Conservation (phyloP, 2,329 filamentous ascomycete genomes). For the Cordyceps sp. region DNA sequence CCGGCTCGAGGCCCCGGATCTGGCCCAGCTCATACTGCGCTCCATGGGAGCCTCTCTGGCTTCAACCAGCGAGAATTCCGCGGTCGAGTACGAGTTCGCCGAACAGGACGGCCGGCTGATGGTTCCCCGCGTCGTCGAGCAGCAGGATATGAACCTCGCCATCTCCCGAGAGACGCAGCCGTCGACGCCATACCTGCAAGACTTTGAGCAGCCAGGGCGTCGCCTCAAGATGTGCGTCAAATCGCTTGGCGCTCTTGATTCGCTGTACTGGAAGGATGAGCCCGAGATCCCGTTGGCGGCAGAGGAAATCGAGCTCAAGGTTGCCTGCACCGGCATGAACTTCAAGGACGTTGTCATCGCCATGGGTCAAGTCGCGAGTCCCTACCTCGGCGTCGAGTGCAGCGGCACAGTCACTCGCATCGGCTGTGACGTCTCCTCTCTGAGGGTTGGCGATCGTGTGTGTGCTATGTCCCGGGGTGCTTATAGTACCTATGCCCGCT, state of each 20-base stretch:
- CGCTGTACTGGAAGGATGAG: conserved; percentile 21
- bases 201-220: no score
- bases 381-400: conserved; percentile 21
- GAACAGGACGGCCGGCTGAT: no score
- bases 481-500: conserved; percentile 16
- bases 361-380: conserved; percentile 19
- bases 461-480: conserved; percentile 27
- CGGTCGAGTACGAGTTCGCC: no score
- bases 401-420: conserved; percentile 25
- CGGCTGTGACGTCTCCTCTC: conserved; percentile 41
- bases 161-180: no score
- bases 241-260: conserved; percentile 21
- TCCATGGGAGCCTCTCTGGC: no score
- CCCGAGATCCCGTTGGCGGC: conserved; percentile 11
- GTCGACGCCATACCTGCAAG: no score
- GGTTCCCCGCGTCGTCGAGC: no score
- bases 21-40: no score
- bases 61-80: no score
- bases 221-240: no score
- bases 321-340: conserved; percentile 26
- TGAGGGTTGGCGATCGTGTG: conserved; percentile 58
- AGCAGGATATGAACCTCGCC: no score
- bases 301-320: conserved; percentile 23
- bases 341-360: conserved; percentile 28
- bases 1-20: no score